Percentiles rank a stretch among this genome's conserved stretches.
phyloP scores from a whole-genome alignment of 2,329 filamentous ascomycete genomes.

The Fusarium transvaalense region DNA sequence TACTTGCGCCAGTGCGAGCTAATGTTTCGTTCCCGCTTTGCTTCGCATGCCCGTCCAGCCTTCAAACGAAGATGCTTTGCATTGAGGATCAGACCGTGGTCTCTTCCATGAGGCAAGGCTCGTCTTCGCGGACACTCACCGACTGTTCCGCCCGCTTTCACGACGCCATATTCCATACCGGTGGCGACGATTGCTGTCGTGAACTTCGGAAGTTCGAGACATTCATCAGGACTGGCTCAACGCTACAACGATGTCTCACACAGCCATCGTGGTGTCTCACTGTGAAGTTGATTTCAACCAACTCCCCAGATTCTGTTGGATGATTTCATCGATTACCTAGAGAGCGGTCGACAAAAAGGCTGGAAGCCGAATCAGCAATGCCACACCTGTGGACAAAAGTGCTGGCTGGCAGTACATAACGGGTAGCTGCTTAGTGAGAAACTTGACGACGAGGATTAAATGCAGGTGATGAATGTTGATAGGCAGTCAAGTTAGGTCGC shows the following conservation, averaged over 20 bases:
- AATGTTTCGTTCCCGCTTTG: constrained; percentile 48
- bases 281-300: constrained; percentile 1
- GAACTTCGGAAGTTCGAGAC: constrained; percentile 30
- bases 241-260: constrained; percentile 38
- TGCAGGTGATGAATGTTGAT: constrained; percentile 31
- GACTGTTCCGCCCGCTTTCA: constrained; percentile 42
- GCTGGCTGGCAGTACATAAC: constrained; percentile 35
- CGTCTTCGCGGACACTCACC: constrained; percentile 44
- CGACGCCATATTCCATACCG: constrained; percentile 27
- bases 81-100: constrained; percentile 40
- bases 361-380: constrained; percentile 9
- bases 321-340: neutral
- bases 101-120: constrained; percentile 24
- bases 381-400: constrained; percentile 21
- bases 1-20: constrained; percentile 41
- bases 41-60: constrained; percentile 44
- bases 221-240: constrained; percentile 17
- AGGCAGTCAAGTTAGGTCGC: constrained; percentile 26
- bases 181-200: constrained; percentile 29
- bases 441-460: constrained; percentile 18
- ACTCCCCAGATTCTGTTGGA: constrained; percentile 20
- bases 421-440: constrained; percentile 34
- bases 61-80: constrained; percentile 41
- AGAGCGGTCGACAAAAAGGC: constrained; percentile 20
- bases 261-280: constrained; percentile 39